Conservation (phyloP, 805 yeast genomes). For the Grigorovia transvaalensis region DNA sequence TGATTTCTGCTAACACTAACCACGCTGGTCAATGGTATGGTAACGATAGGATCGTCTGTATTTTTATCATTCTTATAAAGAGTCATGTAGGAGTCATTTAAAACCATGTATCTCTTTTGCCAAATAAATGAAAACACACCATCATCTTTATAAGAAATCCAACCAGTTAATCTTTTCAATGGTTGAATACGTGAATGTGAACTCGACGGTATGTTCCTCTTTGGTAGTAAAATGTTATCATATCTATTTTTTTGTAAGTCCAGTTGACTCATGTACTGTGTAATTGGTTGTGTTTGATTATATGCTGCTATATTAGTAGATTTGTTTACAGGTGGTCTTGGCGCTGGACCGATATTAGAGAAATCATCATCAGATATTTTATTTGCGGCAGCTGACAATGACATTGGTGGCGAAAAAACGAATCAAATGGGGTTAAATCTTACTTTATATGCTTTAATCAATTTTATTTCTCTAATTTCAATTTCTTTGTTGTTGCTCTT, state of each 20-base stretch:
- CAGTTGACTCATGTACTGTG: conserved; percentile 27
- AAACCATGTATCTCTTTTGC: conserved; percentile 78
- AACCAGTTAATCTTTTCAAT: conserved; percentile 39
- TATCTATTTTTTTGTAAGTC: conserved; percentile 12
- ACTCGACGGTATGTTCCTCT: conserved; percentile 3
- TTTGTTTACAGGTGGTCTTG: conserved; percentile 35
- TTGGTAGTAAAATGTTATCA: neutral
- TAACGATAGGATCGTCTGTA: conserved; percentile 36
- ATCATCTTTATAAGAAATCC: conserved; percentile 90
- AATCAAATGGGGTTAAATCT: neutral
- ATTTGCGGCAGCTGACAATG: conserved; percentile 37
- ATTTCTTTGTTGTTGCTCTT: neutral
- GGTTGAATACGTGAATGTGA: conserved; percentile 10
- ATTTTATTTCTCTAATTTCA: too few species aligned
- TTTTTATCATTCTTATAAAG: conserved; percentile 58
- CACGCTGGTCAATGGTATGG: conserved; percentile 49
- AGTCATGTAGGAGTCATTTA: conserved; percentile 64
- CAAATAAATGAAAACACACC: conserved; percentile 83
- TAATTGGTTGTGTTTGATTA: conserved; percentile 29
- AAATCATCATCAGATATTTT: conserved; percentile 37
- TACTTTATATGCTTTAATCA: neutral
- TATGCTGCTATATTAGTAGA: conserved; percentile 14
- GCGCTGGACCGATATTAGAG: conserved; percentile 47
- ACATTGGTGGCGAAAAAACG: conserved; percentile 20
- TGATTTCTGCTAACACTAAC: conserved; percentile 58